phyloP scores from a whole-genome alignment of 805 yeast species.

The Sporopachydermia lactativora region DNA sequence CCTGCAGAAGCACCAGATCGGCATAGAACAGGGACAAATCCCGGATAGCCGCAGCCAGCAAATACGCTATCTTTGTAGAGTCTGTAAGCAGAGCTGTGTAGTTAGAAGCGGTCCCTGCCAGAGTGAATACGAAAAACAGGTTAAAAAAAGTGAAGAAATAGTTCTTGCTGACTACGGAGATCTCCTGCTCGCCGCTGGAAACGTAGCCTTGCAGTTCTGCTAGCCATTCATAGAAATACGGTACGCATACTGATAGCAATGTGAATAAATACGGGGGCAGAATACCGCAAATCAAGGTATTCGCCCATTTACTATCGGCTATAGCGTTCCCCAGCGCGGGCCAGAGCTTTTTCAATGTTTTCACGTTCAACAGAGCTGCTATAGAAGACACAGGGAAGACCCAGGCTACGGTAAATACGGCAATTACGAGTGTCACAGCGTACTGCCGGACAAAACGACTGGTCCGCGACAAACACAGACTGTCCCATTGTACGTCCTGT shows the following conservation, averaged over 20 bases:
- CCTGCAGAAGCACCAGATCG: slow-evolving; percentile 56
- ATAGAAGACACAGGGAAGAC: slow-evolving; percentile 43
- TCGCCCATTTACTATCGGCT: slow-evolving; percentile 33
- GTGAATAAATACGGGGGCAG: slow-evolving; percentile 49
- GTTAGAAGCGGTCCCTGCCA: slow-evolving; percentile 48
- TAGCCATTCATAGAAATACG: slow-evolving; percentile 39
- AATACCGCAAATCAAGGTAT: slow-evolving; percentile 46
- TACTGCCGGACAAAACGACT: slow-evolving; percentile 20
- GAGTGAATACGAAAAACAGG: slow-evolving; percentile 44
- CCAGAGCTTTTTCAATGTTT: slow-evolving; percentile 42
- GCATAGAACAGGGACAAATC: slow-evolving; percentile 39
- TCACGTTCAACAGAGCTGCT: slow-evolving; percentile 40
- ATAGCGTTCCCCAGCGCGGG: slow-evolving; percentile 43
- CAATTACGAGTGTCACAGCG: slow-evolving; percentile 28
- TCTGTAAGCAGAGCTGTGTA: slow-evolving; percentile 42
- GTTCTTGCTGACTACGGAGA: slow-evolving; percentile 42
- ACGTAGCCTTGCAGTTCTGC: slow-evolving; percentile 37
- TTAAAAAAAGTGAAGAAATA: slow-evolving; percentile 48
- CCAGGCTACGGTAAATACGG: slow-evolving; percentile 35
- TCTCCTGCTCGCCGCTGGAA: slow-evolving; percentile 44
- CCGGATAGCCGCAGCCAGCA: slow-evolving; percentile 38
- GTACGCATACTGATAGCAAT: slow-evolving; percentile 35
- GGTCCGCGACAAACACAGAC: background rate
- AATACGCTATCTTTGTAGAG: slow-evolving; percentile 43
- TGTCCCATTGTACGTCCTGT: slow-evolving; percentile 82